phyloP scores from a whole-genome alignment of 148 eudicot genomes.

The Polygonum maritimum region DNA sequence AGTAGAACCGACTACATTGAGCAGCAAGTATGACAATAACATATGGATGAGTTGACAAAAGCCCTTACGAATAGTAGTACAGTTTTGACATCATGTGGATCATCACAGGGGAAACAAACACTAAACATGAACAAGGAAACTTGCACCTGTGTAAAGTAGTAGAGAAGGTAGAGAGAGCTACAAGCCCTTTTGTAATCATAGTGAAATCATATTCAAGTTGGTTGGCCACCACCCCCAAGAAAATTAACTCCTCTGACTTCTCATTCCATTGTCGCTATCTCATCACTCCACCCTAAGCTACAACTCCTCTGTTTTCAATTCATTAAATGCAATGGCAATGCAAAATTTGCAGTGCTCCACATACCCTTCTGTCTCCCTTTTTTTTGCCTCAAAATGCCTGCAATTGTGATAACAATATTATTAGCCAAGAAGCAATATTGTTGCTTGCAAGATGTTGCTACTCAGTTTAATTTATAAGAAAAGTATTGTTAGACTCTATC shows the following conservation, averaged over 20 bases:
- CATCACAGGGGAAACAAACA: neutral
- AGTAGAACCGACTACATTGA: neutral
- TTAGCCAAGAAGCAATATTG: too few species aligned
- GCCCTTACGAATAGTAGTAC: neutral
- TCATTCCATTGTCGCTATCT: slow-evolving; percentile 4
- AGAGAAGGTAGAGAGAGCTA: neutral
- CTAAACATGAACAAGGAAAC: neutral
- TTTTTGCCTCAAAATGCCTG: neutral
- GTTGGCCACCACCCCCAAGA: slow-evolving; percentile 4
- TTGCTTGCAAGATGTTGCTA: too few species aligned
- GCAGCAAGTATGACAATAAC: neutral
- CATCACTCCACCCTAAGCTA: neutral
- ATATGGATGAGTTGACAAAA: neutral
- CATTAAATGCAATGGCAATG: neutral
- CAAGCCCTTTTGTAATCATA: neutral
- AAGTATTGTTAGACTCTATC: too few species aligned
- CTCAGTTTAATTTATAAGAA: too few species aligned
- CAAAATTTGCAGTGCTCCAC: neutral
- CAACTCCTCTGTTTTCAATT: neutral
- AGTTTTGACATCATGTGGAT: neutral
- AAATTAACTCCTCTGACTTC: slow-evolving; percentile 5
- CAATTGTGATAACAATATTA: neutral
- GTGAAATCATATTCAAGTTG: slow-evolving; percentile 10
- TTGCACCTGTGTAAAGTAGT: neutral
- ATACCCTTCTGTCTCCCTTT: slow-evolving; percentile 4